These are phyloP conservation scores for Hymenotorrendiella dingleyae DNA, from an alignment of 2,329 filamentous ascomycete genomes.

Conservation along the genomic window DNA sequence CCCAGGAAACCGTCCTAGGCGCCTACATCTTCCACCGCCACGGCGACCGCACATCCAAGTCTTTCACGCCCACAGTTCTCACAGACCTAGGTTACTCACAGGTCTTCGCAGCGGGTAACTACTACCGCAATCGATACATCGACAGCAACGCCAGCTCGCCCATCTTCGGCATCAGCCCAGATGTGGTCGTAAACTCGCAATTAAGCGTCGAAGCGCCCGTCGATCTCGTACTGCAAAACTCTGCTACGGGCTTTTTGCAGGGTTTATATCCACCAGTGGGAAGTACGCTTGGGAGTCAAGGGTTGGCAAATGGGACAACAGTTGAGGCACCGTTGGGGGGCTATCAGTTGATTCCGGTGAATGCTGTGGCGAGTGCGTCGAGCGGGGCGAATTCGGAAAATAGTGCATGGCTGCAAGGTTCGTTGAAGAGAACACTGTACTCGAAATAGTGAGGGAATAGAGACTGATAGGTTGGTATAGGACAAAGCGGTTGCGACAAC, in stretches of 20 bases:
- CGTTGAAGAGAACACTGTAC: too few relatives aligned
- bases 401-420: constrained; percentile 51
- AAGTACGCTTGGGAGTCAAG: constrained; percentile 44
- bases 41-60: constrained; percentile 80
- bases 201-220: constrained; percentile 65
- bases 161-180: constrained; percentile 60
- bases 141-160: constrained; percentile 47
- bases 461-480: not conserved
- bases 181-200: constrained; percentile 64
- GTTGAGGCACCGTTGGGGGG: constrained; percentile 66
- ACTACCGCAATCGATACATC: constrained; percentile 75
- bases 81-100: constrained; percentile 76
- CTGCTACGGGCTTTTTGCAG: constrained; percentile 75
- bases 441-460: not conserved
- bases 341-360: constrained; percentile 78
- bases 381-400: constrained; percentile 52
- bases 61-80: constrained; percentile 62
- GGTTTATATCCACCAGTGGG: constrained; percentile 78
- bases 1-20: constrained; percentile 47
- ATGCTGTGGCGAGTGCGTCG: constrained; percentile 46
- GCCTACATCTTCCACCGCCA: constrained; percentile 86
- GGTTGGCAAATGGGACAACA: constrained; percentile 63
- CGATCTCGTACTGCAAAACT: constrained; percentile 74
- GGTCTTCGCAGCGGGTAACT: constrained; percentile 65
- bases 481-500: constrained; percentile 49